Evolutionary conservation across 2,329 filamentous ascomycete species (phyloP).

Genomic region (Exophiala viscosa): DNA sequence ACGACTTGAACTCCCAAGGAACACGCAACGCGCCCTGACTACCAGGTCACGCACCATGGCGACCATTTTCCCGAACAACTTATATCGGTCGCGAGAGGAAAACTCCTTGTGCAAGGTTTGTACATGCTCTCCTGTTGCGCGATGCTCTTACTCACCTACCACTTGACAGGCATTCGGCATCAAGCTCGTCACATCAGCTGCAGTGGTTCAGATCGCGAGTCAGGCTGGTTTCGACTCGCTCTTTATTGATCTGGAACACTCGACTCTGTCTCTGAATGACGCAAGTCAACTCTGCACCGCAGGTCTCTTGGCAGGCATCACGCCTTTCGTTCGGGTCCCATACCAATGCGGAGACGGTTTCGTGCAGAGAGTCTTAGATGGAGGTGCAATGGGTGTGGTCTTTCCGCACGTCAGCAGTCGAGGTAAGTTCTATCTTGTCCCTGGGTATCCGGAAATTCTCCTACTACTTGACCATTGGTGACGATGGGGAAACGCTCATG

Average conservation of each 20-base stretch:
- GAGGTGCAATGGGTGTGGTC: slow-evolving; percentile 18
- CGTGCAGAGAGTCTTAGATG: slow-evolving; percentile 17
- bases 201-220: slow-evolving; percentile 35
- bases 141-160: not conserved
- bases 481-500: not conserved
- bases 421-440: slow-evolving; percentile 5
- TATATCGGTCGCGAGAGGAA: slow-evolving; percentile 1
- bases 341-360: slow-evolving; percentile 35
- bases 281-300: slow-evolving; percentile 32
- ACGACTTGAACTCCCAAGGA: not conserved
- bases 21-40: not conserved
- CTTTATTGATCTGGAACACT: slow-evolving; percentile 42
- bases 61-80: slow-evolving; percentile 4
- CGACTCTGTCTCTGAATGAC: slow-evolving; percentile 32
- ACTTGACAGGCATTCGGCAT: slow-evolving; percentile 28
- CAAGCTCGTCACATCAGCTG: slow-evolving; percentile 29
- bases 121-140: not conserved
- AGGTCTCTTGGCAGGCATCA: slow-evolving; percentile 28
- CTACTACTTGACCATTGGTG: too few relatives aligned
- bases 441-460: too few relatives aligned
- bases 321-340: slow-evolving; percentile 21
- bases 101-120: slow-evolving; percentile 9
- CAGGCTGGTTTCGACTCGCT: slow-evolving; percentile 36
- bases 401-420: slow-evolving; percentile 16
- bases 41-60: slow-evolving; percentile 1